These are phyloP conservation scores for Salinomyces thailandicus DNA, from an alignment of 2,329 filamentous ascomycete species.

Conservation along the genomic window DNA sequence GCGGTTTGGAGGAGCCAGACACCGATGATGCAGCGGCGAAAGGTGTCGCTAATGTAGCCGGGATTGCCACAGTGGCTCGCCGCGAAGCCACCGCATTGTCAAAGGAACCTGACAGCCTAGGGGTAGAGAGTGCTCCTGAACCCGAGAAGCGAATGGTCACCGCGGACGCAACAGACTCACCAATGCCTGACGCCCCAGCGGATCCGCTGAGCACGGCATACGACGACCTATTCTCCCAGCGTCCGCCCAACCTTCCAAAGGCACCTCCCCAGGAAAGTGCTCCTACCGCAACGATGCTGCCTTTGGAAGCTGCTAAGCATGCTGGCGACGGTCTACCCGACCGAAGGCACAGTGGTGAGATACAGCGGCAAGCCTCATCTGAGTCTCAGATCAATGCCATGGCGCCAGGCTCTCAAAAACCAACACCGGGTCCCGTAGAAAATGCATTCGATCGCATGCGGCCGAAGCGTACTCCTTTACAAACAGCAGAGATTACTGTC, in stretches of 20 bases:
- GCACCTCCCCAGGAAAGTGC: constrained; percentile 17
- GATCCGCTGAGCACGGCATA: constrained; percentile 18
- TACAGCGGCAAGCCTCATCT: not conserved
- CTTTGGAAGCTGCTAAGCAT: not conserved
- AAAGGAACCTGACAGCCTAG: too few species aligned
- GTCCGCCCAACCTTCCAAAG: constrained; percentile 5
- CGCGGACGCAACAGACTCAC: too few species aligned
- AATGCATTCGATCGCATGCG: constrained; percentile 57
- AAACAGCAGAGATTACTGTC: constrained; percentile 65
- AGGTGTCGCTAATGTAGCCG: too few species aligned
- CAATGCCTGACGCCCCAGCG: too few species aligned
- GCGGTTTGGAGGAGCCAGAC: too few species aligned
- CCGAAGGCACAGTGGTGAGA: not conserved
- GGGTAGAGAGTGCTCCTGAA: too few species aligned
- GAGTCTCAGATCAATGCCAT: not conserved
- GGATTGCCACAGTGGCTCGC: too few species aligned
- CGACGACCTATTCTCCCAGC: constrained; percentile 20
- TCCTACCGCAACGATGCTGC: constrained; percentile 5
- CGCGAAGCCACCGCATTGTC: too few species aligned
- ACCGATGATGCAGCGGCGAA: too few species aligned
- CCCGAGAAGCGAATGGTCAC: too few species aligned
- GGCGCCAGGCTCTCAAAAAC: constrained; percentile 17
- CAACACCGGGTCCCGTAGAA: constrained; percentile 40
- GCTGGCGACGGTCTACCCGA: not conserved
- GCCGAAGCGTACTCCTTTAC: constrained; percentile 49